Evolutionary conservation across 805 yeast species (phyloP), one percentile per base, ranked within the genome.

Genomic region (Myxozyma mucilagina): DNA sequence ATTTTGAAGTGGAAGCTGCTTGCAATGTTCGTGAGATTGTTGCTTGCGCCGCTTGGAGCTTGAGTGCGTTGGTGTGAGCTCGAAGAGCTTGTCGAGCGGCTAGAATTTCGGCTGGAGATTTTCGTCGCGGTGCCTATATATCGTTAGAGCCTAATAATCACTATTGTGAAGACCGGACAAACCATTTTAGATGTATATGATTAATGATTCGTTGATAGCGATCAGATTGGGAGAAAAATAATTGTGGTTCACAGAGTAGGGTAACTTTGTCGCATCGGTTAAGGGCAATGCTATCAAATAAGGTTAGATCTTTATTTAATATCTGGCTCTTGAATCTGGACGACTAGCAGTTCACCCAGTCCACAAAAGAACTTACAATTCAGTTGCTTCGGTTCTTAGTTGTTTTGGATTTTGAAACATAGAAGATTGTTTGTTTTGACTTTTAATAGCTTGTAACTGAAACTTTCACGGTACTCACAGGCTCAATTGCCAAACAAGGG

Each of bases 61-160:
- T 63, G 14, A 63, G 54, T 4, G 61, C 59, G 41, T 63, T 38
- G 9, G 49, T 32, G 44, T 63, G 60, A 8, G 65, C 67, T 11
- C 67, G 64, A 10, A 49, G 54, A 4, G 59, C 65, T 43, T 61
- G 67, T 16, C 67, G 57, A 8, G 59, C 59, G 13, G 63, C 65
- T 11, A 63, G 47, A 9, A 61, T 53, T 32, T 47, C 54, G 18
- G 47, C 57, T 43, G 57, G 50, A 20, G 67, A 56, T 61, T 50
- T 53, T 29, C 67, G 53, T 24, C 61, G 53, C 9, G 67, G 65
- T 1, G 61, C 65, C 67, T 63, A 18, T 10, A 41, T 11, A 16
- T 42, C 10, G 34, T 44, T 31, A 53, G 29, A 6, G 1, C 9
- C 44, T 48, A 11, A 11, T 49, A 2, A 36, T 9, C 1, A 20